A percentile compares a stretch with the other conserved stretches of the same genome.
These are phyloP conservation scores for Cladosporium sp. DNA, from an alignment of 2,329 filamentous ascomycete species.

Conservation along the genomic window DNA sequence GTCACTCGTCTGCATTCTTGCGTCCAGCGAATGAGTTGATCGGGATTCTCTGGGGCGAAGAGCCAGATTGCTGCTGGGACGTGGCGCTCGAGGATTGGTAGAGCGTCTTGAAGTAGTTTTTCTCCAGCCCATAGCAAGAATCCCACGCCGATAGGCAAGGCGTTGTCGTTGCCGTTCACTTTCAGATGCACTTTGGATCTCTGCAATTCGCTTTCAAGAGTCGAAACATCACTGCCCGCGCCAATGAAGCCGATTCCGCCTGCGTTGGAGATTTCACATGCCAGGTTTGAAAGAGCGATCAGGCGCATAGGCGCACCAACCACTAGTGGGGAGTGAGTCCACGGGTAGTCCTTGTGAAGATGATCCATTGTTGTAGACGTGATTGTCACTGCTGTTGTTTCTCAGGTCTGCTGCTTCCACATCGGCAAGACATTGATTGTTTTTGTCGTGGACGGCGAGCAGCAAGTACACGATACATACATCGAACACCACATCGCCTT, in stretches of 20 bases:
- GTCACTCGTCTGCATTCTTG: slow-evolving; percentile 29
- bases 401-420: background rate
- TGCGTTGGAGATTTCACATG: slow-evolving; percentile 55
- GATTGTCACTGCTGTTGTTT: background rate
- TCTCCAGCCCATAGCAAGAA: slow-evolving; percentile 53
- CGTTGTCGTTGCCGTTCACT: slow-evolving; percentile 13
- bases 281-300: slow-evolving; percentile 53
- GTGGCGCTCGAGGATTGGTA: slow-evolving; percentile 46
- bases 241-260: slow-evolving; percentile 46
- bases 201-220: slow-evolving; percentile 30
- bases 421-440: background rate
- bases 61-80: slow-evolving; percentile 61
- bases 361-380: slow-evolving; percentile 17
- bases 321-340: slow-evolving; percentile 55
- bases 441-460: background rate
- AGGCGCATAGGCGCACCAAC: slow-evolving; percentile 65
- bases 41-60: slow-evolving; percentile 53
- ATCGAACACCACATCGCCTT: too few relatives aligned
- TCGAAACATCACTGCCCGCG: slow-evolving; percentile 38
- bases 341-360: slow-evolving; percentile 47
- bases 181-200: slow-evolving; percentile 22
- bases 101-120: slow-evolving; percentile 37
- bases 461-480: background rate
- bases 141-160: slow-evolving; percentile 54
- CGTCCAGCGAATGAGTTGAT: slow-evolving; percentile 32